phyloP scores from a whole-genome alignment of 225 moss, liverwort and hornwort genomes.

The Sphagnum contortum region DNA sequence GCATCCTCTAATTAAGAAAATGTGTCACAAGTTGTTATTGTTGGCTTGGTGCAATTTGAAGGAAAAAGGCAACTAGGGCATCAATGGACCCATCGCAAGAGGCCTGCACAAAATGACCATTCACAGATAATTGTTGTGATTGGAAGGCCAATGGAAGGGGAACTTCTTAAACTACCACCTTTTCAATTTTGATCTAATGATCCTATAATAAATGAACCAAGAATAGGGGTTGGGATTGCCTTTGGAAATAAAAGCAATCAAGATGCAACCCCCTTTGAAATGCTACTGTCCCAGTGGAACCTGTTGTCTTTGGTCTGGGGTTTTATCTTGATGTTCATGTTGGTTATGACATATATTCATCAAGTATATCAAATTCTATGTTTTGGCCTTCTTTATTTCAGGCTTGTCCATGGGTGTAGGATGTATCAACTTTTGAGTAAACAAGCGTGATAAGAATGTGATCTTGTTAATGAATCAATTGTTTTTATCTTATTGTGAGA shows the following conservation, averaged over 20 bases:
- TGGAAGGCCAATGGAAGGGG: slow-evolving; percentile 47
- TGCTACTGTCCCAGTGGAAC: slow-evolving; percentile 28
- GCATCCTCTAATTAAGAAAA: slow-evolving; percentile 5
- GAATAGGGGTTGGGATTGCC: slow-evolving; percentile 32
- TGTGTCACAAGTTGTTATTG: neutral
- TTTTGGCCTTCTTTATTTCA: too few species aligned
- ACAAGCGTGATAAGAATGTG: too few species aligned
- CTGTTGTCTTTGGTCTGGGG: slow-evolving; percentile 64
- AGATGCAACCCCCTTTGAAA: slow-evolving; percentile 40
- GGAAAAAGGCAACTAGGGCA: slow-evolving; percentile 5
- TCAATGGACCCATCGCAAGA: slow-evolving; percentile 32
- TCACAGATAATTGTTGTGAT: slow-evolving; percentile 35
- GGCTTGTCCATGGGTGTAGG: too few species aligned
- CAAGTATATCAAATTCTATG: slow-evolving; percentile 78
- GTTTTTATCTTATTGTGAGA: too few species aligned
- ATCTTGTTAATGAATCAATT: too few species aligned
- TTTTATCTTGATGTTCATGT: slow-evolving; percentile 91
- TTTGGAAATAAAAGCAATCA: slow-evolving; percentile 29
- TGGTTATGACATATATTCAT: slow-evolving; percentile 78
- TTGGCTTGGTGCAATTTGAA: slow-evolving; percentile 9
- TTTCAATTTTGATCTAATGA: slow-evolving; percentile 81
- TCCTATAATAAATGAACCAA: slow-evolving; percentile 40
- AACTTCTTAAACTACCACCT: slow-evolving; percentile 82
- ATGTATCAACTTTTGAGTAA: too few species aligned
- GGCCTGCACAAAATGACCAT: slow-evolving; percentile 27